Conservation (phyloP, 768 basidiomycete genomes). For the Leccinum arenicola region DNA sequence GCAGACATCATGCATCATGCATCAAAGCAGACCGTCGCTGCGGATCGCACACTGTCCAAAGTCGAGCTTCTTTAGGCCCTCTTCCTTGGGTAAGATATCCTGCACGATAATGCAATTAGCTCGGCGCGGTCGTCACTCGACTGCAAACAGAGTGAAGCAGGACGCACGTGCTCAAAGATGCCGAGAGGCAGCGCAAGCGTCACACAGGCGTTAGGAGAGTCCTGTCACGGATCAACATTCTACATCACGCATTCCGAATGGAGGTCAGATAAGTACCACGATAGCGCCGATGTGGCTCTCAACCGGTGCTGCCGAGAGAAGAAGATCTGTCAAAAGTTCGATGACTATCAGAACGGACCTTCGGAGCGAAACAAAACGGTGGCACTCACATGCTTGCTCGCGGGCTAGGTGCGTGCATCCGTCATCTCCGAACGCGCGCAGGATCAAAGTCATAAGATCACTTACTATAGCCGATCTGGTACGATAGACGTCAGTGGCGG, state of each 20-base stretch:
- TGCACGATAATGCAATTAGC: slow-evolving; percentile 19
- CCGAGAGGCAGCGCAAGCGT: slow-evolving; percentile 72
- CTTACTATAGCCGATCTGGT: slow-evolving; percentile 72
- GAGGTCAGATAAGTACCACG: slow-evolving; percentile 44
- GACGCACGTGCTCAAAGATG: slow-evolving; percentile 68
- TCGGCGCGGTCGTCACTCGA: not conserved
- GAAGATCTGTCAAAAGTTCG: slow-evolving; percentile 43
- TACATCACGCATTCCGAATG: not conserved
- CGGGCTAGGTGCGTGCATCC: slow-evolving; percentile 44
- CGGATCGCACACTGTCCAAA: slow-evolving; percentile 67
- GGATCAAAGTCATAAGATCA: slow-evolving; percentile 5
- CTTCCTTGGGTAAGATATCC: slow-evolving; percentile 67
- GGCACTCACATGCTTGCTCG: slow-evolving; percentile 64
- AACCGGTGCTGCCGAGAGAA: slow-evolving; percentile 67
- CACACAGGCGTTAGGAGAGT: slow-evolving; percentile 77
- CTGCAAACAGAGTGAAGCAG: not conserved
- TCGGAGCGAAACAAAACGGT: not conserved
- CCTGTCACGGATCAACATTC: slow-evolving; percentile 34
- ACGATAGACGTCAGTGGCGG: not conserved
- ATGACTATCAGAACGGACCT: not conserved
- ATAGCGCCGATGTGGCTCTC: slow-evolving; percentile 70
- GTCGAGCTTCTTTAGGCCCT: slow-evolving; percentile 56
- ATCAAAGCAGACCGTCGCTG: slow-evolving; percentile 55
- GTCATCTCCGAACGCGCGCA: not conserved
- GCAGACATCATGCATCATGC: not conserved